A percentile compares a stretch with the other conserved stretches of the same genome.
Evolutionary conservation across 2,329 filamentous ascomycete species (phyloP).

Genomic region (Aspergillus niger): DNA sequence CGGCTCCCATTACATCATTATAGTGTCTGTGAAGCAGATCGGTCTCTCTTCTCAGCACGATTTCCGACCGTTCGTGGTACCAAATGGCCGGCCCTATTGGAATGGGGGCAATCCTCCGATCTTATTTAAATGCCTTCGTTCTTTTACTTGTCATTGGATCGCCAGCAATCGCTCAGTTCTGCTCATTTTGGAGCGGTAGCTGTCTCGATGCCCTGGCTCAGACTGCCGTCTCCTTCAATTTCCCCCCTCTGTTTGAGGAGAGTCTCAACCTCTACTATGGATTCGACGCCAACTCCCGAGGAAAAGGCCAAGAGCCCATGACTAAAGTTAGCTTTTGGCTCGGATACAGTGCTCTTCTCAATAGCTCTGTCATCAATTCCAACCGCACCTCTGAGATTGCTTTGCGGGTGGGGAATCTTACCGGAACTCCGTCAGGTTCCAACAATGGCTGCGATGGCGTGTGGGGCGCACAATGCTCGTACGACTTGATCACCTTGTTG

Average conservation of each 20-base stretch:
- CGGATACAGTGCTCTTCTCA: slow-evolving; percentile 33
- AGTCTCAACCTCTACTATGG: slow-evolving; percentile 38
- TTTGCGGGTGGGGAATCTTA: slow-evolving; percentile 40
- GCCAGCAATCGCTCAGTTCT: slow-evolving; percentile 32
- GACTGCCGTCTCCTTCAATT: slow-evolving; percentile 35
- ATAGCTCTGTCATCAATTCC: slow-evolving; percentile 27
- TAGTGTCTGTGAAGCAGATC: slow-evolving; percentile 26
- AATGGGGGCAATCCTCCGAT: slow-evolving; percentile 17
- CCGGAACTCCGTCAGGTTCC: slow-evolving; percentile 34
- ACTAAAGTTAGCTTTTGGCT: slow-evolving; percentile 43
- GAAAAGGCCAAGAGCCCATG: slow-evolving; percentile 36
- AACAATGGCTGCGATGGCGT: slow-evolving; percentile 44
- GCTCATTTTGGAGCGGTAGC: slow-evolving; percentile 37
- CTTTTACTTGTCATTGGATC: slow-evolving; percentile 25
- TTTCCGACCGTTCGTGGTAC: slow-evolving; percentile 5
- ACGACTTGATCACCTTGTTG: slow-evolving; percentile 33
- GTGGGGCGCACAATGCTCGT: slow-evolving; percentile 37
- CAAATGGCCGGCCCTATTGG: slow-evolving; percentile 25
- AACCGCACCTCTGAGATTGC: slow-evolving; percentile 42
- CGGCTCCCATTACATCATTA: slow-evolving; percentile 19
- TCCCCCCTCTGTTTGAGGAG: slow-evolving; percentile 38
- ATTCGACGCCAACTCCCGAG: slow-evolving; percentile 36
- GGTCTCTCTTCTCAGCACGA: slow-evolving; percentile 24
- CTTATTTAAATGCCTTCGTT: slow-evolving; percentile 23
- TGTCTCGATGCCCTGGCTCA: slow-evolving; percentile 44